phyloP scores from a whole-genome alignment of 169 alveolate species.

The Eimeria praecox region DNA sequence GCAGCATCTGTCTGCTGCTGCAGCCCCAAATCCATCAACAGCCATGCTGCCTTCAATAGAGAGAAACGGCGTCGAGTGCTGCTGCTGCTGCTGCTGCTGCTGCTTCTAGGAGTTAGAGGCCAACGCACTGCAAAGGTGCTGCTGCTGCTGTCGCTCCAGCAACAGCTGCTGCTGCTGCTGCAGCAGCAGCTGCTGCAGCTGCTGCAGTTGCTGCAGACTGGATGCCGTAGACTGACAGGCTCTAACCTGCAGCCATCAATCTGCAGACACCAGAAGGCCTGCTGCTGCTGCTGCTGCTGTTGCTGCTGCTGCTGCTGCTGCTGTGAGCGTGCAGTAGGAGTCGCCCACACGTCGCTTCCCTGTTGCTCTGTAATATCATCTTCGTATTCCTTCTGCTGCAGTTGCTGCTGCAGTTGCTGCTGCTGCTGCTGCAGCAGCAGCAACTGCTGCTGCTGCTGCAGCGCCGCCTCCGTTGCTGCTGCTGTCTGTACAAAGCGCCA shows the following conservation, averaged over 20 bases:
- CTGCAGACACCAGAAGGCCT: conserved; percentile 53
- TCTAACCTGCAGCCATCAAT: conserved; percentile 44
- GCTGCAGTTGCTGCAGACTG: background rate
- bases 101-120: conserved; percentile 8
- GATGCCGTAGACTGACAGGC: conserved; percentile 48
- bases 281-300: conserved; percentile 66
- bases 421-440: conserved; percentile 19
- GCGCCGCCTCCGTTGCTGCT: conserved; percentile 55
- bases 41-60: conserved; percentile 71
- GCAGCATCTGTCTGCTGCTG: conserved; percentile 46
- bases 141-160: conserved; percentile 29
- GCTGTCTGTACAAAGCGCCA: conserved; percentile 71
- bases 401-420: background rate
- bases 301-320: conserved; percentile 67
- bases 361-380: background rate
- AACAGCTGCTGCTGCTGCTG: conserved; percentile 18
- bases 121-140: conserved; percentile 50
- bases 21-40: conserved; percentile 67
- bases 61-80: conserved; percentile 64
- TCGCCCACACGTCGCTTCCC: conserved; percentile 9
- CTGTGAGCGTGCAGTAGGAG: conserved; percentile 20
- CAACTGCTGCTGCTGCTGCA: conserved; percentile 42
- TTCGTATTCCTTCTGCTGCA: background rate
- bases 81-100: conserved; percentile 58
- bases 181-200: conserved; percentile 8